phyloP scores from a whole-genome alignment of 106 monocot species.

The Allium fistulosum region DNA sequence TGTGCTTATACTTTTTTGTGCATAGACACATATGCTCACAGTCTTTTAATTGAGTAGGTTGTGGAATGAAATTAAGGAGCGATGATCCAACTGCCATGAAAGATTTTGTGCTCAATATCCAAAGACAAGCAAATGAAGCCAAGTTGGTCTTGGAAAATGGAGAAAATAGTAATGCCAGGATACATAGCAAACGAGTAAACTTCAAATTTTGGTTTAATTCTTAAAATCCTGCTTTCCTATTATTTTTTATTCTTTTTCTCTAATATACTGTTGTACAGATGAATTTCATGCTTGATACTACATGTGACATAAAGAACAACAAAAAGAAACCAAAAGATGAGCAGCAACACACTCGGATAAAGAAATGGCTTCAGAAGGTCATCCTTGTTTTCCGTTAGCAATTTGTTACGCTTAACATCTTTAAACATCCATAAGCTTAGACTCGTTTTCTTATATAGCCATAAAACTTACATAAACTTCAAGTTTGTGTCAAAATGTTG shows the following conservation, averaged over 20 bases:
- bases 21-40: no score
- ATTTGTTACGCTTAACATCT: not conserved
- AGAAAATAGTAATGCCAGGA: slow-evolving; percentile 28
- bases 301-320: slow-evolving; percentile 97
- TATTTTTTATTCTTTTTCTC: no score
- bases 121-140: slow-evolving; percentile 60
- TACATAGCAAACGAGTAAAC: slow-evolving; percentile 65
- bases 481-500: no score
- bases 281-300: slow-evolving; percentile 96
- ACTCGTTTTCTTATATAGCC: no score
- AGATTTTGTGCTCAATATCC: slow-evolving; percentile 68
- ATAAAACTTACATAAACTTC: no score
- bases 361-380: slow-evolving; percentile 99
- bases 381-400: not conserved
- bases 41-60: slow-evolving; percentile 40
- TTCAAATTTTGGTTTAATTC: not conserved
- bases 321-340: slow-evolving; percentile 77
- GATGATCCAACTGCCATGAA: slow-evolving; percentile 92
- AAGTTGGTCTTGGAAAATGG: slow-evolving; percentile 17
- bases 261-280: slow-evolving; percentile 44
- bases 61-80: slow-evolving; percentile 85
- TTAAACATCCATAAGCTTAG: no score
- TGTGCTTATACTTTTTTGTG: no score
- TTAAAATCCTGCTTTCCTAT: not conserved
- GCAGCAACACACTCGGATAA: slow-evolving; percentile 58